phyloP scores from a whole-genome alignment of 2,329 filamentous ascomycete genomes.

The Microcyclospora pomicola region DNA sequence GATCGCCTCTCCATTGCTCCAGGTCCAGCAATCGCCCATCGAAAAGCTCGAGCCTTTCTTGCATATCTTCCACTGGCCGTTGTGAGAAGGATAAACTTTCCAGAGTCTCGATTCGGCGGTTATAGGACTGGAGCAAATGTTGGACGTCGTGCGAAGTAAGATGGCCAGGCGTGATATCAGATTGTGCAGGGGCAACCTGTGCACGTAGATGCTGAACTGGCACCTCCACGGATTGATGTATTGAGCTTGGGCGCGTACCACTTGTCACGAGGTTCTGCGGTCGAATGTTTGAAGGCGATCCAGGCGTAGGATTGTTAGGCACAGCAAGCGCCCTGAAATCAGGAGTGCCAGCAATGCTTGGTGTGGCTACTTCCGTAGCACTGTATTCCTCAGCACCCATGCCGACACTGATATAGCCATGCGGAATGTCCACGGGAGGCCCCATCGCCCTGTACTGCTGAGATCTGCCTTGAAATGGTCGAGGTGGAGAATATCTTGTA shows the following conservation, averaged over 20 bases:
- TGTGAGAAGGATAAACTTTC: slow-evolving; percentile 58
- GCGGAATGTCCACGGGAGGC: slow-evolving; percentile 18
- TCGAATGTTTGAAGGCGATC: neutral
- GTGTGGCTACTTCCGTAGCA: slow-evolving; percentile 35
- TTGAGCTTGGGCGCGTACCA: neutral
- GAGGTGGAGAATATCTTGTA: slow-evolving; percentile 8
- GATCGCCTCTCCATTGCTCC: slow-evolving; percentile 36
- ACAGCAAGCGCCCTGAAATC: slow-evolving; percentile 11
- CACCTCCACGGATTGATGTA: neutral
- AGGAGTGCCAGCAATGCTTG: slow-evolving; percentile 31
- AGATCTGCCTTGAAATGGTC: slow-evolving; percentile 3
- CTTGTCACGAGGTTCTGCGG: neutral
- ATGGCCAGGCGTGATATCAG: neutral
- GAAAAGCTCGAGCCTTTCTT: slow-evolving; percentile 51
- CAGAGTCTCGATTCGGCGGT: slow-evolving; percentile 51
- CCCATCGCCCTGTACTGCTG: slow-evolving; percentile 11
- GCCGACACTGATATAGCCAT: slow-evolving; percentile 4
- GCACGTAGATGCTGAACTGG: neutral
- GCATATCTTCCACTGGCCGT: slow-evolving; percentile 52
- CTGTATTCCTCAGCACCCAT: slow-evolving; percentile 28
- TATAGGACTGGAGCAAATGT: slow-evolving; percentile 35
- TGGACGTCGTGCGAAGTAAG: slow-evolving; percentile 32
- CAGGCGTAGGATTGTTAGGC: slow-evolving; percentile 2
- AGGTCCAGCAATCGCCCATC: slow-evolving; percentile 57
- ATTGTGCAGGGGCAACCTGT: slow-evolving; percentile 2